Percentiles rank a stretch among this genome's conserved stretches.
phyloP scores from a whole-genome alignment of 768 basidiomycete genomes.

The Pholiota microspora region DNA sequence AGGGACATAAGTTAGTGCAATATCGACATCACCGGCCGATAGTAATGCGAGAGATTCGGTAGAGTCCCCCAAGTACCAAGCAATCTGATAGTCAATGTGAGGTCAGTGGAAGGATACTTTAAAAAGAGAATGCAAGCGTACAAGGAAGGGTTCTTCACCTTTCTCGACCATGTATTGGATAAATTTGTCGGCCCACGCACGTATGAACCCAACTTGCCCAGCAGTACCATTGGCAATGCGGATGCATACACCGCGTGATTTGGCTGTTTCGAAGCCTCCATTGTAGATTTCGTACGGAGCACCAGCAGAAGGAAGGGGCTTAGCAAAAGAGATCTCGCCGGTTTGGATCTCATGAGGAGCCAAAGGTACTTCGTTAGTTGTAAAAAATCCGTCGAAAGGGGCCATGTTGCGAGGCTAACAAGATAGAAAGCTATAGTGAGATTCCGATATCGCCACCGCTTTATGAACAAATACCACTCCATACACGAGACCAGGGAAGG shows the following conservation, averaged over 20 bases:
- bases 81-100: slow-evolving; percentile 34
- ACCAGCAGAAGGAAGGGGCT: neutral
- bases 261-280: slow-evolving; percentile 33
- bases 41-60: slow-evolving; percentile 47
- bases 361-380: too few species aligned
- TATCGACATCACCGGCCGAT: slow-evolving; percentile 39
- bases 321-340: neutral
- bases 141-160: slow-evolving; percentile 31
- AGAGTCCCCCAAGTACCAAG: slow-evolving; percentile 57
- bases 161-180: slow-evolving; percentile 35
- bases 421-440: neutral
- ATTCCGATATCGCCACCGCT: too few species aligned
- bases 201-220: slow-evolving; percentile 49
- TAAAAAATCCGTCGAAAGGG: neutral
- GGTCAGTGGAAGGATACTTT: too few species aligned
- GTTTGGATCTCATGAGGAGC: too few species aligned
- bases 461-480: neutral
- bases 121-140: slow-evolving; percentile 15
- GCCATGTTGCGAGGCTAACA: neutral
- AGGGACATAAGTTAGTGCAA: slow-evolving; percentile 52
- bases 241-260: slow-evolving; percentile 30
- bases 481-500: neutral
- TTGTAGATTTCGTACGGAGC: slow-evolving; percentile 34
- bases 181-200: slow-evolving; percentile 46
- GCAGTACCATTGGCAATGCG: slow-evolving; percentile 50